phyloP scores from a whole-genome alignment of 306 rosid genomes.

The Spatholobus suberectus region DNA sequence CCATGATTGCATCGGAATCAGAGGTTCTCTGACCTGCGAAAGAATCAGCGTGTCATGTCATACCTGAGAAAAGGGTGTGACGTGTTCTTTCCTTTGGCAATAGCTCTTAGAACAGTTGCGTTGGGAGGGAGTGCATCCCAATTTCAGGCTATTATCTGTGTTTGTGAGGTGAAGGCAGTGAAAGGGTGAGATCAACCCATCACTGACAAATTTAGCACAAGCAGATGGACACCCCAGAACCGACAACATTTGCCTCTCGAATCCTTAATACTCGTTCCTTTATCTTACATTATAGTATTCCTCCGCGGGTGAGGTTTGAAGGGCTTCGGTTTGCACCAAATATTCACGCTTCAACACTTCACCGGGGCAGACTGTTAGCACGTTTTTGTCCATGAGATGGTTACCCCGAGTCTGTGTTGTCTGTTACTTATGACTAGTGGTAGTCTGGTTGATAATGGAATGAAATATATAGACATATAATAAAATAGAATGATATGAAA shows the following conservation, averaged over 20 bases:
- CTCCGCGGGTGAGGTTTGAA: background rate
- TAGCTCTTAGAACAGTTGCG: slow-evolving; percentile 49
- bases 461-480: too few relatives aligned
- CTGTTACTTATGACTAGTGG: too few relatives aligned
- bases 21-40: background rate
- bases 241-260: slow-evolving; percentile 48
- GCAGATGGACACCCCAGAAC: slow-evolving; percentile 37
- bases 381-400: too few relatives aligned
- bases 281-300: background rate
- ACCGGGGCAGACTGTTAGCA: too few relatives aligned
- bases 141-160: background rate
- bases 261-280: background rate
- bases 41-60: background rate
- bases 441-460: too few relatives aligned
- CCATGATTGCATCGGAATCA: background rate
- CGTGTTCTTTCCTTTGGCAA: slow-evolving; percentile 47
- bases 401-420: too few relatives aligned
- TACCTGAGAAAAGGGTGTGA: slow-evolving; percentile 54
- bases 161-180: slow-evolving; percentile 32
- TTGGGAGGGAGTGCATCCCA: slow-evolving; percentile 31
- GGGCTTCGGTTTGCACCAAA: background rate
- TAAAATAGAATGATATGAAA: too few relatives aligned
- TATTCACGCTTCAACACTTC: background rate
- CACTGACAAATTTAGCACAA: background rate
- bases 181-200: slow-evolving; percentile 23